Conservation (phyloP, 306 rosid species). For the Geum urbanum region DNA sequence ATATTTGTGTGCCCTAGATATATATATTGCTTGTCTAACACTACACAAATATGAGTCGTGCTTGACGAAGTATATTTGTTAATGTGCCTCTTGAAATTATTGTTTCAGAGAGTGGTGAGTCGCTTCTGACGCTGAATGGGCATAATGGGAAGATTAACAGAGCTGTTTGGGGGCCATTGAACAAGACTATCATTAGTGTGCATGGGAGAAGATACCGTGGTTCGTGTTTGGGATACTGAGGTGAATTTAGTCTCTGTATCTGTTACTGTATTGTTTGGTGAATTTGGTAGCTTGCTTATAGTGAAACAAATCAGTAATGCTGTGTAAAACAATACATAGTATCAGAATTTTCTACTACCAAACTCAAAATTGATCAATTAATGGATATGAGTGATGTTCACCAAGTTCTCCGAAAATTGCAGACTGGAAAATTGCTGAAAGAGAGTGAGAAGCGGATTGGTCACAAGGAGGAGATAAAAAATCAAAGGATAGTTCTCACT, state of each 20-base stretch:
- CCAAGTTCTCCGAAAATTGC: conserved; percentile 11
- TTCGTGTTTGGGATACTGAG: conserved; percentile 94
- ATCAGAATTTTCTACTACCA: background rate
- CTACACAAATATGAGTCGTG: too few relatives aligned
- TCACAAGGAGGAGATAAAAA: conserved; percentile 65
- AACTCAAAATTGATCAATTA: background rate
- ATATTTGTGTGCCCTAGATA: background rate
- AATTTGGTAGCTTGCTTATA: background rate
- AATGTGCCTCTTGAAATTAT: background rate
- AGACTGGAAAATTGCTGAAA: conserved; percentile 72
- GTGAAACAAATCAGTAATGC: background rate
- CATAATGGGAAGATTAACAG: conserved; percentile 90
- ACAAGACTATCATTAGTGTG: conserved; percentile 73
- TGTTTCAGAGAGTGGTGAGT: conserved; percentile 66
- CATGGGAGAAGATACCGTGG: conserved; percentile 74
- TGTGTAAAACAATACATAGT: background rate
- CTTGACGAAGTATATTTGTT: too few relatives aligned
- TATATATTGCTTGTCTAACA: too few relatives aligned
- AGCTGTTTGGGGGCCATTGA: conserved; percentile 89
- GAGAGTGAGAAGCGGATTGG: conserved; percentile 71
- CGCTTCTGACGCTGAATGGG: conserved; percentile 61
- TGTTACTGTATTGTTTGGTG: background rate
- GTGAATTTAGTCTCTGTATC: conserved; percentile 15
- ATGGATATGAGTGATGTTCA: background rate
- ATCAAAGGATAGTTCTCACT: conserved; percentile 63